phyloP scores from a whole-genome alignment of 306 rosid species.

The Malus asiatica region DNA sequence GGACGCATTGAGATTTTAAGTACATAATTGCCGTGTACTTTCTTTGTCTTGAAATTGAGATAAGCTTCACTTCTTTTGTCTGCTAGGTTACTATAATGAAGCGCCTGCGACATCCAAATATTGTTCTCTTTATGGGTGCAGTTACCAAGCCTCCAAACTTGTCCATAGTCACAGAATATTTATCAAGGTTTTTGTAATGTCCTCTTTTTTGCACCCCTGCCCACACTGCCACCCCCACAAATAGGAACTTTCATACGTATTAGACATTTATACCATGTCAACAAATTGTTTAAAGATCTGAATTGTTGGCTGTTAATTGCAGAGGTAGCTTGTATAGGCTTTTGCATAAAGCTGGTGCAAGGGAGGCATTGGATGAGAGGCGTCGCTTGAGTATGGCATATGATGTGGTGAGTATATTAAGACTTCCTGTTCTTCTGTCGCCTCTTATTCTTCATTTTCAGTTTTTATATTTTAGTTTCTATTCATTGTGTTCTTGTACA shows the following conservation, averaged over 20 bases:
- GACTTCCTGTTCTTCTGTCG: not conserved
- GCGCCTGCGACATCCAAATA: conserved; percentile 88
- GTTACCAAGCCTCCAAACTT: conserved; percentile 93
- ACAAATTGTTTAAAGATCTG: conserved; percentile 12
- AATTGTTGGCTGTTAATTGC: conserved; percentile 39
- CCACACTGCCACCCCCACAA: not conserved
- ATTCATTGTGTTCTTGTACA: not conserved
- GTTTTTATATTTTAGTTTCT: conserved; percentile 5
- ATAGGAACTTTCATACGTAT: not conserved
- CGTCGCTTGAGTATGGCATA: conserved; percentile 86
- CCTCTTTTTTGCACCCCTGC: conserved; percentile 6
- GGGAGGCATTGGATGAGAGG: conserved; percentile 80
- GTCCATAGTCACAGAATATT: conserved; percentile 95
- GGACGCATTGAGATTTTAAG: not conserved
- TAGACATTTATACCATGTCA: conserved; percentile 1
- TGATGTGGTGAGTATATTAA: conserved; percentile 76
- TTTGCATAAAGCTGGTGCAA: conserved; percentile 77
- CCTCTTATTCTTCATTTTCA: not conserved
- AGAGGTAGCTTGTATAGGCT: conserved; percentile 98
- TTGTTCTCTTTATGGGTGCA: conserved; percentile 97
- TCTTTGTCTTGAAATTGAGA: conserved; percentile 17
- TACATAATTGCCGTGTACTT: not conserved
- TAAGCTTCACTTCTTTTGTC: conserved; percentile 21
- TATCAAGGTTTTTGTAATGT: conserved; percentile 63
- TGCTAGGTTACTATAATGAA: conserved; percentile 94